These are phyloP conservation scores for Yamadazyma olivae DNA, from an alignment of 805 yeast species.

Conservation along the genomic window DNA sequence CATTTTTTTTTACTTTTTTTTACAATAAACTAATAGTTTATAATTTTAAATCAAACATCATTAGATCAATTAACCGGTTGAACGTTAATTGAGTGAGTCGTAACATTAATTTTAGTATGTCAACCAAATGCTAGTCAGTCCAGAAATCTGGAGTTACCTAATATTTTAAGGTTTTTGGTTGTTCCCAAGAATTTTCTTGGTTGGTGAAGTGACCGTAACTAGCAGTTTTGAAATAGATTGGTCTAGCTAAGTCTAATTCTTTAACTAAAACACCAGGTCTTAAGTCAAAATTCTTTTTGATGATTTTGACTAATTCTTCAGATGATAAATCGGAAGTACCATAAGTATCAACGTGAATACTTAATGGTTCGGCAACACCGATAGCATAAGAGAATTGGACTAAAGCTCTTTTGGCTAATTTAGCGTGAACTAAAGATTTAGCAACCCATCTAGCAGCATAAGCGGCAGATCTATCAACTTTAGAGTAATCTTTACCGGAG, in stretches of 20 bases:
- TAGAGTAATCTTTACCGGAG: constrained; percentile 99
- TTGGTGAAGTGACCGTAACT: constrained; percentile 99
- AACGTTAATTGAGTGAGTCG: constrained; percentile 41
- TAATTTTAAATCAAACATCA: constrained; percentile 8
- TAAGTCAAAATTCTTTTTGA: constrained; percentile 92
- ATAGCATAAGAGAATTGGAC: constrained; percentile 99
- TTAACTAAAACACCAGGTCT: constrained; percentile 99
- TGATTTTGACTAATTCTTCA: constrained; percentile 85
- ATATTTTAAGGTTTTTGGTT: constrained; percentile 75
- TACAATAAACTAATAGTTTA: background rate
- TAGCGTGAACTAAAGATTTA: constrained; percentile 93
- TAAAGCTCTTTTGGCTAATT: constrained; percentile 93
- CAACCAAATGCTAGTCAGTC: constrained; percentile 7
- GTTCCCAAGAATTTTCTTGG: constrained; percentile 98
- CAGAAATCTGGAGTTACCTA: constrained; percentile 29
- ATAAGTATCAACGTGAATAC: constrained; percentile 95
- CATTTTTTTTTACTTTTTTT: constrained; percentile 6
- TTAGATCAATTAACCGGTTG: constrained; percentile 40
- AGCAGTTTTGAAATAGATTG: constrained; percentile 98
- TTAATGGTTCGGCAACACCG: constrained; percentile 99
- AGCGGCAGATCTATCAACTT: constrained; percentile 99
- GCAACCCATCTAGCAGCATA: constrained; percentile 99
- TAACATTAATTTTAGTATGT: constrained; percentile 39
- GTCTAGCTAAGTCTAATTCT: constrained; percentile 97
- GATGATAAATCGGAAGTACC: constrained; percentile 93